These are phyloP conservation scores for Arthrobotrys sphaeroides DNA, from an alignment of 2,329 filamentous ascomycete species.

Conservation along the genomic window DNA sequence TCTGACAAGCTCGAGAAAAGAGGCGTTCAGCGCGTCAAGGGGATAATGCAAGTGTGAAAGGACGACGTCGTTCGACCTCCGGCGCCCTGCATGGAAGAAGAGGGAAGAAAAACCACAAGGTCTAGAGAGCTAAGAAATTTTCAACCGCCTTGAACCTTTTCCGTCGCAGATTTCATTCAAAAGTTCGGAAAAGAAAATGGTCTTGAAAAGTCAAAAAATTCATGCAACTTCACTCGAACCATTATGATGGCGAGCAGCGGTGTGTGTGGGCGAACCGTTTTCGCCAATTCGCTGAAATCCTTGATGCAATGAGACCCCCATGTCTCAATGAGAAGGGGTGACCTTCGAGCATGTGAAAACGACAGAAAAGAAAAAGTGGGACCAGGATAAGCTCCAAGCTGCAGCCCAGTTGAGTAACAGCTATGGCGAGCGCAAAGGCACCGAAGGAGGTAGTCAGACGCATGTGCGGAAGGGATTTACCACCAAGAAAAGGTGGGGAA, in stretches of 20 bases:
- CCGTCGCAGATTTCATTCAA: too few relatives aligned
- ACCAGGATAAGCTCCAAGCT: constrained; percentile 36
- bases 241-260: not conserved
- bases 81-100: constrained; percentile 1
- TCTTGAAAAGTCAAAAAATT: not conserved
- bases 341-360: constrained; percentile 43
- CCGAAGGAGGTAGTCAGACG: constrained; percentile 18
- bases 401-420: constrained; percentile 22
- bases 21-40: constrained; percentile 7
- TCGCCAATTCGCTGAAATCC: constrained; percentile 47
- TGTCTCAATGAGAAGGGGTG: constrained; percentile 4
- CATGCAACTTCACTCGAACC: constrained; percentile 1
- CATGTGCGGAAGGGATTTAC: constrained; percentile 46
- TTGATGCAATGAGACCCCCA: constrained; percentile 29
- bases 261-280: constrained; percentile 43
- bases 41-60: not conserved
- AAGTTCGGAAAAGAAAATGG: not conserved
- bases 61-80: not conserved
- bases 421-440: constrained; percentile 19
- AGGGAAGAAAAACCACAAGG: constrained; percentile 3
- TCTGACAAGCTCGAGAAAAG: not conserved
- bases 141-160: not conserved
- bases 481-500: constrained; percentile 6
- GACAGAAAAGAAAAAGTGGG: not conserved
- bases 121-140: not conserved